A percentile compares a stretch with the other conserved stretches of the same genome.
Conservation (phyloP, 2,329 filamentous ascomycete species). For the Colletotrichum phormii region DNA sequence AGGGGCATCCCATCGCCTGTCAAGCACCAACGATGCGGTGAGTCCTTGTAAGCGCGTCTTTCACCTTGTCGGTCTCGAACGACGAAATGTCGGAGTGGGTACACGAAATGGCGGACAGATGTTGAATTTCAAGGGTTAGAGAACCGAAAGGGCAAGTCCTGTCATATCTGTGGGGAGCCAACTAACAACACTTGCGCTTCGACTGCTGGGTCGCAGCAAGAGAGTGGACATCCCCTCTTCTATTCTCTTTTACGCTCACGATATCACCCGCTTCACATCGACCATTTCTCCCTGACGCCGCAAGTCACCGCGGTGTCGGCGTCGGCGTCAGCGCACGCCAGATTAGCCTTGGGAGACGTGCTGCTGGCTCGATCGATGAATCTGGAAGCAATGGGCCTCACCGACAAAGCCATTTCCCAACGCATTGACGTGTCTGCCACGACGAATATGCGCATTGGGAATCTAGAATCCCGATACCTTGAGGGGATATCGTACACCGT, state of each 20-base stretch:
- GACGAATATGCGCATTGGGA: background rate
- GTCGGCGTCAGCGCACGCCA: background rate
- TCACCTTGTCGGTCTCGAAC: conserved; percentile 15
- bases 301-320: background rate
- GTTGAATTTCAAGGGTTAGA: background rate
- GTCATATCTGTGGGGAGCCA: conserved; percentile 1
- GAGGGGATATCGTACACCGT: background rate
- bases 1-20: conserved; percentile 12
- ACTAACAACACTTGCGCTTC: background rate
- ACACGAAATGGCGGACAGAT: conserved; percentile 10
- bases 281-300: background rate
- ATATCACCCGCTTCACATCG: background rate
- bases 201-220: background rate
- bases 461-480: background rate
- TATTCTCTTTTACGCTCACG: background rate
- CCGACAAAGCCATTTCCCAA: background rate
- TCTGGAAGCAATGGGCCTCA: background rate
- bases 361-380: background rate
- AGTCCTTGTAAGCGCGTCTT: conserved; percentile 24
- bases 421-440: background rate
- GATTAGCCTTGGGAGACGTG: background rate
- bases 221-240: background rate
- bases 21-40: conserved; percentile 31
- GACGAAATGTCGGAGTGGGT: conserved; percentile 18
- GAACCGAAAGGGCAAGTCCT: background rate